Evolutionary conservation across 2,329 filamentous ascomycete species (phyloP), one percentile per base, ranked within the genome.

Genomic region (Dactylonectria macrodidyma): DNA sequence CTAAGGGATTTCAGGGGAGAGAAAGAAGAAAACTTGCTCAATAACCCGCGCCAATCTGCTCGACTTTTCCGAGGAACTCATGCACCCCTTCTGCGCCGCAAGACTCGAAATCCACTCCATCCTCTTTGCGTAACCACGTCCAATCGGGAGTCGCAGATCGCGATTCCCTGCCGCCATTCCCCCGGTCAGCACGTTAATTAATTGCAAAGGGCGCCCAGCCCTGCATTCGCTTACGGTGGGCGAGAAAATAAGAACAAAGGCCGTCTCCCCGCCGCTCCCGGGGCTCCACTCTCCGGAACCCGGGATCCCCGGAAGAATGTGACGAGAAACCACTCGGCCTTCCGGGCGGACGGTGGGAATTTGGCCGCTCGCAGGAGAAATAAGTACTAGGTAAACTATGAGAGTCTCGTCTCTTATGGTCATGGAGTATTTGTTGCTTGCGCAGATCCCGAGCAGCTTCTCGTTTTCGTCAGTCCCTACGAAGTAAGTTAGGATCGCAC

Each of bases 101-200:
- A 9, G 14, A 34, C n/a, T 36, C 16, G 2, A 22, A 54, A 36
- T 10, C 30, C n/a, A 4, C 26, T 30, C 11, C 38, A 12, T n/a
- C 14, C 36, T 44, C 30, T 26, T 16, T 14, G 33, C 14, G 52
- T 33, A 26, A 41, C 51, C 33, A 26, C 44, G 33, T 33, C 60
- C 60, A 57, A 62, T 55, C n/a, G 19, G 16, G 41, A 3, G n/a
- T 11, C 16, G 30, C 16, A 10, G 9, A 11, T 22, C 14, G 30
- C n/a, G 9, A 22, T 48, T 22, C 7, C 38, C 26, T 10, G 12
- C 33, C 1, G 19, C 33, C 44, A 10, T 46, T 24, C 22, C 51
- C 34, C 22, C 26, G 26, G 51, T 48, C 38, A 22, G n/a, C 59
- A 62, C 34, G 41, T 56, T 50, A 44, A 50, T 44, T 61, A 54